phyloP scores from a whole-genome alignment of 2,329 filamentous ascomycete species.

The Botrytis elliptica region DNA sequence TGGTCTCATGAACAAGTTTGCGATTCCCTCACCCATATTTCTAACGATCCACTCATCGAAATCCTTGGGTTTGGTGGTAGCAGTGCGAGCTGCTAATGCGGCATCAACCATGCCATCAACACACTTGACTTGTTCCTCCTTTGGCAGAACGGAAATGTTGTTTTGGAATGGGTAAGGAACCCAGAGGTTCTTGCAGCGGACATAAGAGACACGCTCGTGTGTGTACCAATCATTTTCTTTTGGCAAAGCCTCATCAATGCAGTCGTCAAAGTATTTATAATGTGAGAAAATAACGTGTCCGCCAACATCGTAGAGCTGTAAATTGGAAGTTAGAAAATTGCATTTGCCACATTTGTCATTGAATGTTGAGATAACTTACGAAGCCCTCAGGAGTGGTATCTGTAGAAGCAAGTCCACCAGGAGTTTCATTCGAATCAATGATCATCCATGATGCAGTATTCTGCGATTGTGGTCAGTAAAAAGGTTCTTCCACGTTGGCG shows the following conservation, averaged over 20 bases:
- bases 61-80: conserved; percentile 88
- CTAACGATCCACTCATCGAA: conserved; percentile 99
- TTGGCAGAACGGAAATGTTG: conserved; percentile 97
- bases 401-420: conserved; percentile 93
- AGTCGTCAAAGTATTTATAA: conserved; percentile 99
- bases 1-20: conserved; percentile 95
- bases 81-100: conserved; percentile 79
- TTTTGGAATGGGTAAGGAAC: conserved; percentile 99
- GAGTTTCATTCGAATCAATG: conserved; percentile 85
- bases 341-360: conserved; percentile 24
- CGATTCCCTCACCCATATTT: conserved; percentile 84
- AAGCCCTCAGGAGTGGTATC: conserved; percentile 95
- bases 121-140: conserved; percentile 93
- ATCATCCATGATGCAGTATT: conserved; percentile 94
- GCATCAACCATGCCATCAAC: conserved; percentile 96
- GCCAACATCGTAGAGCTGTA: conserved; percentile 87
- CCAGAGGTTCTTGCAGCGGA: conserved; percentile 94
- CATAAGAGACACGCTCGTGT: conserved; percentile 98
- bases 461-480: conserved; percentile 47
- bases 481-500: conserved; percentile 17
- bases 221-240: conserved; percentile 94
- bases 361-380: conserved; percentile 58
- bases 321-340: conserved; percentile 26
- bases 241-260: conserved; percentile 93
- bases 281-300: conserved; percentile 53